Evolutionary conservation across 1,284 basidiomycete genomes (phyloP).

Genomic region (Cryptococcus depauperatus): DNA sequence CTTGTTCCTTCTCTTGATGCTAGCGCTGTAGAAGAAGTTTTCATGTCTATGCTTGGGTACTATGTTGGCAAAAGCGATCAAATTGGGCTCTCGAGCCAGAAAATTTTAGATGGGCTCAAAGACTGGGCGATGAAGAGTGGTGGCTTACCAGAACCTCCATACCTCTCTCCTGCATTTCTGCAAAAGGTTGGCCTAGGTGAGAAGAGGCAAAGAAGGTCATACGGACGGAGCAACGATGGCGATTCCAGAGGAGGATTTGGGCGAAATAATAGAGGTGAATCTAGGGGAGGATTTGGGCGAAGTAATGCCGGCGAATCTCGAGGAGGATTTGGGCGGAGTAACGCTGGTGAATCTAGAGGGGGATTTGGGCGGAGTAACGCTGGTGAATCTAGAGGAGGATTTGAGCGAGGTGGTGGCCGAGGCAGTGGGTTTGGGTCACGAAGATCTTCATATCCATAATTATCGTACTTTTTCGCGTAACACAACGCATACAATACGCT

Average conservation of each 20-base stretch:
- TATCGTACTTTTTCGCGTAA: too few relatives aligned
- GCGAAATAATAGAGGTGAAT: conserved; percentile 6
- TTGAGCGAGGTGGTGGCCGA: conserved; percentile 4
- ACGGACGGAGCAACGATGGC: conserved; percentile 3
- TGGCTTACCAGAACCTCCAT: conserved; percentile 51
- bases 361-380: conserved; percentile 5
- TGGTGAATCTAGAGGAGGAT: conserved; percentile 4
- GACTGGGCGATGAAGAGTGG: conserved; percentile 57
- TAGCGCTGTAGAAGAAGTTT: conserved; percentile 57
- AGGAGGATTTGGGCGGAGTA: conserved; percentile 2
- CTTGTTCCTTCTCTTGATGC: conserved; percentile 50
- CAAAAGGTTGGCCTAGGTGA: conserved; percentile 39
- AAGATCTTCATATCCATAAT: too few relatives aligned
- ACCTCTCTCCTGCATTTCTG: conserved; percentile 51
- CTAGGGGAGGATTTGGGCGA: background rate
- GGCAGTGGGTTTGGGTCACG: too few relatives aligned
- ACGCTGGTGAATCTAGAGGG: conserved; percentile 4
- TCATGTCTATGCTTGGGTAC: conserved; percentile 67
- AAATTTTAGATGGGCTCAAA: conserved; percentile 57
- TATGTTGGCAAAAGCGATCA: conserved; percentile 56
- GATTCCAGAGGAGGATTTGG: conserved; percentile 6
- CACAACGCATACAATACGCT: too few relatives aligned
- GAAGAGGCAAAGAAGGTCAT: conserved; percentile 3
- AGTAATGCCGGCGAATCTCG: background rate
- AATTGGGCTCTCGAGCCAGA: conserved; percentile 47